Evolutionary conservation across 1,284 basidiomycete species (phyloP).

Genomic region (Exobasidium rhododendri): DNA sequence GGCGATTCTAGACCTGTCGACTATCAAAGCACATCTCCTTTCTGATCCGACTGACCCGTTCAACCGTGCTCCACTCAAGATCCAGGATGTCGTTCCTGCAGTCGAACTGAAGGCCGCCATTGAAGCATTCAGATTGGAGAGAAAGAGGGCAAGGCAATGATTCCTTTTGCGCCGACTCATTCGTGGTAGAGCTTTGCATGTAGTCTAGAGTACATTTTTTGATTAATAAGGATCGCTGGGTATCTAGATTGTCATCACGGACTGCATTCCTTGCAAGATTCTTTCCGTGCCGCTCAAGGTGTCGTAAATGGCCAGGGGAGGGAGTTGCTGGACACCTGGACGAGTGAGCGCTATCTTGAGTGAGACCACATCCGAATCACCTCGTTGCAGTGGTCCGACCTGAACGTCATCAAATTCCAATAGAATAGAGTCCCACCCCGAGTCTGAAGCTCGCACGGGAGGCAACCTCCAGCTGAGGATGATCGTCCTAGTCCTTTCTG

Average conservation of each 20-base stretch:
- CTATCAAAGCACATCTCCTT: constrained; percentile 90
- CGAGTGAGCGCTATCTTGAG: background rate
- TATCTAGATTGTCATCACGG: too few relatives aligned
- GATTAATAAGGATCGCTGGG: too few relatives aligned
- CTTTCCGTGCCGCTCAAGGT: background rate
- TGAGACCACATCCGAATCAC: background rate
- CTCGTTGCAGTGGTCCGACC: background rate
- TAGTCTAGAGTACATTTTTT: too few relatives aligned
- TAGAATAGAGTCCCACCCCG: background rate
- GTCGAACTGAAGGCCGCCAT: constrained; percentile 43
- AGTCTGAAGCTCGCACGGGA: background rate
- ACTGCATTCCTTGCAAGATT: background rate
- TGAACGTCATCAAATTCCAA: background rate
- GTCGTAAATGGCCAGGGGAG: background rate
- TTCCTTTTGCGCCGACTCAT: background rate
- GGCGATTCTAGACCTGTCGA: constrained; percentile 77
- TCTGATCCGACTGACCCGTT: constrained; percentile 71
- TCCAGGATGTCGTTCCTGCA: constrained; percentile 55
- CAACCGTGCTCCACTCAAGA: constrained; percentile 56
- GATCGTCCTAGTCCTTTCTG: background rate
- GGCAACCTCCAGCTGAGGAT: background rate
- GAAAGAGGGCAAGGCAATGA: constrained; percentile 13
- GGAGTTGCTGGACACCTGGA: background rate
- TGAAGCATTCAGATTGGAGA: constrained; percentile 38
- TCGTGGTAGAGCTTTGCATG: too few relatives aligned